Conservation (phyloP, 2,329 filamentous ascomycete genomes). For the Penicillium sp. region DNA sequence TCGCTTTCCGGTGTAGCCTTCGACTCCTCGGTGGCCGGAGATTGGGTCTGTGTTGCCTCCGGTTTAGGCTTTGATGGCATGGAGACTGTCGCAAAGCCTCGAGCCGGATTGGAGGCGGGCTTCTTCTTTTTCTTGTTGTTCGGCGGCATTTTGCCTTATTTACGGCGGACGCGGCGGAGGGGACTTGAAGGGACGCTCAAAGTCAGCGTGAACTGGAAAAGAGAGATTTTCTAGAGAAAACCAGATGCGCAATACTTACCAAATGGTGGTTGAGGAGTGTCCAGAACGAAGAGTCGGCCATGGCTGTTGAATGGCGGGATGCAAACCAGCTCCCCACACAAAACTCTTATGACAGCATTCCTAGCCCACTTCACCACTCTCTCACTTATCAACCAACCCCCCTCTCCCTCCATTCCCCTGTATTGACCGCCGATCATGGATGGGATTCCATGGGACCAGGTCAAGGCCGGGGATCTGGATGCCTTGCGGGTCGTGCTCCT, state of each 20-base stretch:
- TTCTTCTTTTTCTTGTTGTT: conserved; percentile 91
- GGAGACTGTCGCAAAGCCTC: conserved; percentile 92
- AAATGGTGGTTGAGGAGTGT: conserved; percentile 12
- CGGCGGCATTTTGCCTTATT: conserved; percentile 58
- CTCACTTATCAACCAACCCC: conserved; percentile 21
- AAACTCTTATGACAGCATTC: conserved; percentile 46
- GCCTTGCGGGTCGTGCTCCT: conserved; percentile 42
- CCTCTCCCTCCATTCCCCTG: conserved; percentile 31
- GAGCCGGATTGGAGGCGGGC: conserved; percentile 78
- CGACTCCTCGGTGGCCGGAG: conserved; percentile 30
- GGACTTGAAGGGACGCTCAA: conserved; percentile 9
- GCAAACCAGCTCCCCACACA: conserved; percentile 32
- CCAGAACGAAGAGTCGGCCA: conserved; percentile 17
- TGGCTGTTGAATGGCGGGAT: conserved; percentile 24
- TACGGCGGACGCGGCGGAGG: conserved; percentile 9
- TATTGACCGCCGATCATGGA: conserved; percentile 42
- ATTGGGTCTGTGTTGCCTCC: conserved; percentile 34
- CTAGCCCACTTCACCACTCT: conserved; percentile 27
- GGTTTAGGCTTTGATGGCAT: conserved; percentile 78
- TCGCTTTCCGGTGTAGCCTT: conserved; percentile 35
- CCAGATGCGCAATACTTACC: conserved; percentile 2
- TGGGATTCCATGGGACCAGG: conserved; percentile 47
- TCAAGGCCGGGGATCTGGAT: conserved; percentile 44
- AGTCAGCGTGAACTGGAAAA: conserved; percentile 4
- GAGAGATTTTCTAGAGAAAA: neutral